Conservation (phyloP, 2,329 filamentous ascomycete genomes). For the Lomentospora prolificans region DNA sequence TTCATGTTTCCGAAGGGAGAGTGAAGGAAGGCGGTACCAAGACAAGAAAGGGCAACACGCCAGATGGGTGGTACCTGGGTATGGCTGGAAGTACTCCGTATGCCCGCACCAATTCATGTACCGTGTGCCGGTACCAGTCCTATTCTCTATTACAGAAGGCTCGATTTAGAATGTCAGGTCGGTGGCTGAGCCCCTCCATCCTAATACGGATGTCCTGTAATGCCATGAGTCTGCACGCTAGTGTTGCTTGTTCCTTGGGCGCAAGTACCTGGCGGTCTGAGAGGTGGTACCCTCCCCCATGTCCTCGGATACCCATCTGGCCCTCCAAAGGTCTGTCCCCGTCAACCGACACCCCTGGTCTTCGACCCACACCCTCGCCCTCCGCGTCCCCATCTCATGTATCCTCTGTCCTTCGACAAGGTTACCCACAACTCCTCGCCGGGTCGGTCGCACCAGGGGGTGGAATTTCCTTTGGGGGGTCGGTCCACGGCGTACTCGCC, state of each 20-base stretch:
- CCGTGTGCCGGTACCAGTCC: background rate
- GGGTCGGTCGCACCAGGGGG: background rate
- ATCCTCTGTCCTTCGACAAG: background rate
- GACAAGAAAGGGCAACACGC: background rate
- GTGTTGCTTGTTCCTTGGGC: background rate
- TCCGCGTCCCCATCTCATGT: constrained; percentile 2
- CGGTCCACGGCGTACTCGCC: background rate
- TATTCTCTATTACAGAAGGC: background rate
- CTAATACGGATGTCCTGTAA: constrained; percentile 2
- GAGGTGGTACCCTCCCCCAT: too few relatives aligned
- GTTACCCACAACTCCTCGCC: constrained; percentile 2
- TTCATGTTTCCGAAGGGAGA: background rate
- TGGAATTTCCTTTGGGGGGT: background rate
- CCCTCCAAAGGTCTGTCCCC: too few relatives aligned
- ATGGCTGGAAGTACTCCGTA: background rate
- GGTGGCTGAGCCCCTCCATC: constrained; percentile 6
- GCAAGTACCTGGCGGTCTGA: background rate
- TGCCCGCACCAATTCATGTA: background rate
- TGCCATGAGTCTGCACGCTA: background rate
- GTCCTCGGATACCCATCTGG: too few relatives aligned
- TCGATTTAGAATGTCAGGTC: background rate
- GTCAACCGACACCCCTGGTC: background rate
- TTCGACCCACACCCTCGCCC: constrained; percentile 2
- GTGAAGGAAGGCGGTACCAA: background rate
- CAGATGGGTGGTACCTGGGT: background rate